These are phyloP conservation scores for Chenopodium suecicum DNA, from an alignment of 148 eudicot genomes.

Conservation along the genomic window DNA sequence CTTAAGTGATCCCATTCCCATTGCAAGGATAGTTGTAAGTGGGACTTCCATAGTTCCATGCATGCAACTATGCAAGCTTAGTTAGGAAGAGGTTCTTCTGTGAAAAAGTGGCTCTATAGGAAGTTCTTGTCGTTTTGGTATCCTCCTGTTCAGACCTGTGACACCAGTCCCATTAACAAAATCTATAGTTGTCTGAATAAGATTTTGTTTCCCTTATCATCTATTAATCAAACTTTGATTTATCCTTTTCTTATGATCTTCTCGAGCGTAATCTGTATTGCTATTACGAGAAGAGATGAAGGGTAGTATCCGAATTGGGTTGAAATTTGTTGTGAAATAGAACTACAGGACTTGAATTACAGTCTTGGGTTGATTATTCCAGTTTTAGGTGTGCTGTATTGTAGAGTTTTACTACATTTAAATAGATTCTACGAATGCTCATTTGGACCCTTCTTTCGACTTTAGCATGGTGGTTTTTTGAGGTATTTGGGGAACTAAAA, in stretches of 20 bases:
- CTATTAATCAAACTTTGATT: not conserved
- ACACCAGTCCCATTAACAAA: not conserved
- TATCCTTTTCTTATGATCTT: not conserved
- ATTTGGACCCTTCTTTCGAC: not conserved
- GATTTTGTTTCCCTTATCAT: not conserved
- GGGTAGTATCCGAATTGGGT: not conserved
- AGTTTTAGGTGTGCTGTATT: not conserved
- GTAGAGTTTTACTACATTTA: not conserved
- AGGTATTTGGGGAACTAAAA: not conserved
- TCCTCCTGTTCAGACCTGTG: not conserved
- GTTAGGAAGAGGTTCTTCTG: not conserved
- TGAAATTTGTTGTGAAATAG: not conserved
- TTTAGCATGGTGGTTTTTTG: not conserved
- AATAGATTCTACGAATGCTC: not conserved
- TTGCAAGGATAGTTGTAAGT: not conserved
- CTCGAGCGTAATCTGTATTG: not conserved
- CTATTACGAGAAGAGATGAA: not conserved
- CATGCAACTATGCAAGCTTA: not conserved
- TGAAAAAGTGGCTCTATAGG: conserved; percentile 1
- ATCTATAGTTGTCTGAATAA: too few relatives aligned
- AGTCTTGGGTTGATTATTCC: not conserved
- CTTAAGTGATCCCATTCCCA: not conserved
- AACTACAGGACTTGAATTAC: not conserved
- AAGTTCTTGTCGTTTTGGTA: not conserved
- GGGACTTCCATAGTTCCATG: conserved; percentile 14